Base-by-base conservation (phyloP, 2,329 filamentous ascomycete genomes). In the Cladophialophora immunda region DNA sequence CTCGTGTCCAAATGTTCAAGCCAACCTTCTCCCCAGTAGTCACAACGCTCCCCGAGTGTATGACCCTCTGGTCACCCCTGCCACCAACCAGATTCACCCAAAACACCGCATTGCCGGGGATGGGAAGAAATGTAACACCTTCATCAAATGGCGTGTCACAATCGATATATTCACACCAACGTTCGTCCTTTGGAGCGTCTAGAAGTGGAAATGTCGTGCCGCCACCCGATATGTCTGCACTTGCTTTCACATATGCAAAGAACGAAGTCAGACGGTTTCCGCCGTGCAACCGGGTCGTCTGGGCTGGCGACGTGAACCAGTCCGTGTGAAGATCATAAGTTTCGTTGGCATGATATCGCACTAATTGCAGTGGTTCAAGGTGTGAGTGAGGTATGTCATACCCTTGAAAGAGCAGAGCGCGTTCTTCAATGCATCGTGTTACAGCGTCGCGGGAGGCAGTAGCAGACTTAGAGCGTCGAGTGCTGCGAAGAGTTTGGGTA, bases 41-140 rank as follows among this genome's bases (percentile, higher is more conserved):
- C 0, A 89, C 86, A 8, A 87, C 86, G 72, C 87, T 78, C 4
- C 85, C 86, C 47, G 86, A 86, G 80, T 89, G 87, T 80, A 87
- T 86, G 32, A 84, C 87, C 76, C 89, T 86, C 64, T 81, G 78
- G 72, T 86, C 87, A 13, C 86, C 86, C n/a, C 41, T 36, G 9
- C 55, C 55, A n/a, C 17, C 55, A 47, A 83, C 78, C 64, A 89
- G 78, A 75, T 89, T 89, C 77, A 85, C 83, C 87, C 87, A 89
- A 66, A 85, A 89, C 1, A 89, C 82, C 1, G 87, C 87, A 77
- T 86, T 87, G 0, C 86, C 85, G 62, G 80, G 81, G 45, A 84
- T 81, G 0, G 86, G 83, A 73, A 84, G 86, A 72, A 89, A 89
- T 0, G 84, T 87, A 1, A 88, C 79, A 0, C 86, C 87, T 32